phyloP scores from a whole-genome alignment of 257 asterid species.

The Nemophila menziesii region DNA sequence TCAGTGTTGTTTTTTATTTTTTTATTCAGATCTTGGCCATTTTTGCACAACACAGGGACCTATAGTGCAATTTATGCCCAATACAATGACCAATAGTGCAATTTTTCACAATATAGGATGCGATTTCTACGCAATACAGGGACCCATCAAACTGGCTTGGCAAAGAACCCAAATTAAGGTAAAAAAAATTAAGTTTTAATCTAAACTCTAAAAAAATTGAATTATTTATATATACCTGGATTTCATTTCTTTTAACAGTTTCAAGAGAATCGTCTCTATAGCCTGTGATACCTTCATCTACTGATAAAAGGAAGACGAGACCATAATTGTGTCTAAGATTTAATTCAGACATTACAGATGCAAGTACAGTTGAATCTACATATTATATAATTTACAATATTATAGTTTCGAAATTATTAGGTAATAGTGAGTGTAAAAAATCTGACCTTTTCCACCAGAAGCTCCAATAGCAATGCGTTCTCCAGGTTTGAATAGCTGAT shows the following conservation, averaged over 20 bases:
- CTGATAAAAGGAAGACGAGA: constrained; percentile 81
- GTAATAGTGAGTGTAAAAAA: too few species aligned
- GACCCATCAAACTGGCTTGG: too few species aligned
- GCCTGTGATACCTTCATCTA: constrained; percentile 97
- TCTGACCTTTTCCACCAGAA: constrained; percentile 99
- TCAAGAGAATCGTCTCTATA: constrained; percentile 96
- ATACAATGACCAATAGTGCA: too few species aligned
- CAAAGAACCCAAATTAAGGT: too few species aligned
- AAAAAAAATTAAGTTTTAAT: too few species aligned
- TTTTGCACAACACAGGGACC: too few species aligned
- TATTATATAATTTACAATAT: not conserved
- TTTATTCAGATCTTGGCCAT: too few species aligned
- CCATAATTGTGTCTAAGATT: constrained; percentile 78
- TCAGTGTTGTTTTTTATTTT: too few species aligned
- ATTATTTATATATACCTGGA: constrained; percentile 78
- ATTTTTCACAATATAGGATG: too few species aligned
- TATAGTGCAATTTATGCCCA: too few species aligned
- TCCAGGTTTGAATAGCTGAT: constrained; percentile 71
- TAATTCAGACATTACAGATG: constrained; percentile 78
- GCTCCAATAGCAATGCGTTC: constrained; percentile 96
- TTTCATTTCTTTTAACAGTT: constrained; percentile 94
- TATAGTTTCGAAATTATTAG: not conserved
- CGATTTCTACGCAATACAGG: too few species aligned
- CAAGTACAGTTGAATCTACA: constrained; percentile 97
- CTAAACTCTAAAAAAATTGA: too few species aligned